These are phyloP conservation scores for Dryadomyces quercivorus DNA, from an alignment of 2,329 filamentous ascomycete genomes.

Conservation along the genomic window DNA sequence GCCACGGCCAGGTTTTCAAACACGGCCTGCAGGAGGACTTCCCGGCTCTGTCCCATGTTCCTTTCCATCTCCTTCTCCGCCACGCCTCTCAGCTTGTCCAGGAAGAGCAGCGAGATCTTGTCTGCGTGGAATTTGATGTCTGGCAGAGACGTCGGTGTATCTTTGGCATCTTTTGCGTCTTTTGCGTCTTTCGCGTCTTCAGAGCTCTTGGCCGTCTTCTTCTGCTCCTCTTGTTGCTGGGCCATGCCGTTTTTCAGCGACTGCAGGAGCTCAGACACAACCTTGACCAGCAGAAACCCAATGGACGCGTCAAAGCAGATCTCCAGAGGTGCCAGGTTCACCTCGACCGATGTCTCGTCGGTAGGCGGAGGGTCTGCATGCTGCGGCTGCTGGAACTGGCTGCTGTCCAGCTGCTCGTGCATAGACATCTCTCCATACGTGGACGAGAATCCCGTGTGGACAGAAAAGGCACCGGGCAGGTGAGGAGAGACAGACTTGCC, in stretches of 20 bases:
- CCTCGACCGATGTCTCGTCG: slow-evolving; percentile 30
- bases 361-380: background rate
- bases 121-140: slow-evolving; percentile 33
- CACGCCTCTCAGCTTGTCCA: slow-evolving; percentile 41
- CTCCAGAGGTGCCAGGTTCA: slow-evolving; percentile 38
- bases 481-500: slow-evolving; percentile 32
- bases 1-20: slow-evolving; percentile 30
- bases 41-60: slow-evolving; percentile 25
- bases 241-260: slow-evolving; percentile 6
- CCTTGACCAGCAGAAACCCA: slow-evolving; percentile 40
- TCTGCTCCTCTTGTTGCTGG: background rate
- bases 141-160: slow-evolving; percentile 15
- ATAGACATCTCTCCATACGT: slow-evolving; percentile 1
- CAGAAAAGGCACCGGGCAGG: slow-evolving; percentile 50
- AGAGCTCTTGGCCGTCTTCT: background rate
- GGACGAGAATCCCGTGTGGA: slow-evolving; percentile 19
- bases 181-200: background rate
- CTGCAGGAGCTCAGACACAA: slow-evolving; percentile 34
- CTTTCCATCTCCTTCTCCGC: slow-evolving; percentile 31
- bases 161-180: background rate
- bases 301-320: slow-evolving; percentile 44
- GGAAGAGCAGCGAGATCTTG: slow-evolving; percentile 40
- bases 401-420: slow-evolving; percentile 10
- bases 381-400: background rate
- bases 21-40: slow-evolving; percentile 39